Conservation (phyloP, 1,284 basidiomycete species). For the Thelephora terrestris region DNA sequence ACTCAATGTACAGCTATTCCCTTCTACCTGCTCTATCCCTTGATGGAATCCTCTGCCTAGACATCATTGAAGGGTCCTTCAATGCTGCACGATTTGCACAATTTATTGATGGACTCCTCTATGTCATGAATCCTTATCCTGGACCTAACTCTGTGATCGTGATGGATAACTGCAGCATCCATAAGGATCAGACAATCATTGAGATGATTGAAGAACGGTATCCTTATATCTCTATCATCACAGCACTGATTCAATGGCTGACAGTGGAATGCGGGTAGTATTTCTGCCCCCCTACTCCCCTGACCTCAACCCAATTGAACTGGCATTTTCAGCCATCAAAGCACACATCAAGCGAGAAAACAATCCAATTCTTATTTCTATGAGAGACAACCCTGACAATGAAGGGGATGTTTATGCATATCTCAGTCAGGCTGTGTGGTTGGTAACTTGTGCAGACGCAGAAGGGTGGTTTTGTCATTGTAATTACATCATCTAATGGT, state of each 20-base stretch:
- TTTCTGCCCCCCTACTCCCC: constrained; percentile 27
- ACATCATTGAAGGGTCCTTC: constrained; percentile 21
- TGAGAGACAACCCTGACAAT: too few relatives aligned
- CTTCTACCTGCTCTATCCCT: too few relatives aligned
- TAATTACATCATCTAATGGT: too few relatives aligned
- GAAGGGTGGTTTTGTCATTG: too few relatives aligned
- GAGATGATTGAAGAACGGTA: constrained; percentile 24
- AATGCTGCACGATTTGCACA: constrained; percentile 13
- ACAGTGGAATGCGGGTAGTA: constrained; percentile 21
- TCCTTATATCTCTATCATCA: constrained; percentile 2
- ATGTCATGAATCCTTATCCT: constrained; percentile 27
- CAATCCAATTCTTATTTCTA: too few relatives aligned
- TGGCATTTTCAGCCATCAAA: constrained; percentile 24
- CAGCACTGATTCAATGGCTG: background rate
- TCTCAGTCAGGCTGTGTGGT: too few relatives aligned
- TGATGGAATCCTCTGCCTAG: constrained; percentile 21
- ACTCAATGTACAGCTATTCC: constrained; percentile 20
- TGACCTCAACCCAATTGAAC: constrained; percentile 25
- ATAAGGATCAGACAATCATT: constrained; percentile 18
- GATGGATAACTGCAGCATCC: constrained; percentile 26
- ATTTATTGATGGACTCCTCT: constrained; percentile 22
- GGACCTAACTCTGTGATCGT: constrained; percentile 23
- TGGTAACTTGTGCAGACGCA: too few relatives aligned
- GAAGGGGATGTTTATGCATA: too few relatives aligned
- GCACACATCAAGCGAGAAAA: constrained; percentile 8